Conservation (phyloP, 2,329 filamentous ascomycete genomes). For the Sphaerulina musiva region DNA sequence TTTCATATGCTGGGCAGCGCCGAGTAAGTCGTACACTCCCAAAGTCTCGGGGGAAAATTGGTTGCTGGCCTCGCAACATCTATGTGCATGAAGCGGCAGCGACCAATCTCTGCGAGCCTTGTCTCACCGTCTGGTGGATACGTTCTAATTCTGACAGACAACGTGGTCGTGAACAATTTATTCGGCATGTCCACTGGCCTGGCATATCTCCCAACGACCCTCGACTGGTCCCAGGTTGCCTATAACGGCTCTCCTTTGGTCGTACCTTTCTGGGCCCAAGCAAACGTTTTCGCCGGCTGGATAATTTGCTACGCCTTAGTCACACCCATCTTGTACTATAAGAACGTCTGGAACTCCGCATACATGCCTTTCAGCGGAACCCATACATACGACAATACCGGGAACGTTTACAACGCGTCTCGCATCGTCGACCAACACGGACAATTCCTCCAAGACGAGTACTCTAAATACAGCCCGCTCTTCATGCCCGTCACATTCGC, state of each 20-base stretch:
- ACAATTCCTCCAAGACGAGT: background rate
- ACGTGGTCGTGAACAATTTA: background rate
- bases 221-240: slow-evolving; percentile 2
- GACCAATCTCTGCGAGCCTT: too few relatives aligned
- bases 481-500: slow-evolving; percentile 4
- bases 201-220: background rate
- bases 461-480: background rate
- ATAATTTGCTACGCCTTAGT: background rate
- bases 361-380: background rate
- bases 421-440: slow-evolving; percentile 1
- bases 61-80: too few relatives aligned
- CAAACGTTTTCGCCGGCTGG: slow-evolving; percentile 1
- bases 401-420: background rate
- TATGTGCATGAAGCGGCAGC: too few relatives aligned
- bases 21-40: background rate
- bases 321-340: slow-evolving; percentile 2
- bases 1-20: slow-evolving; percentile 6
- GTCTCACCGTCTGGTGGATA: background rate
- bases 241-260: slow-evolving; percentile 3
- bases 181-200: slow-evolving; percentile 4
- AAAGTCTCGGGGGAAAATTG: too few relatives aligned
- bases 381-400: slow-evolving; percentile 3
- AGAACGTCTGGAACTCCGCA: background rate
- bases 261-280: slow-evolving; percentile 2
- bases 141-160: background rate